A percentile compares a stretch with the other conserved stretches of the same genome.
Conservation (phyloP, 1,284 basidiomycete genomes). For the Rhodofomes roseus region DNA sequence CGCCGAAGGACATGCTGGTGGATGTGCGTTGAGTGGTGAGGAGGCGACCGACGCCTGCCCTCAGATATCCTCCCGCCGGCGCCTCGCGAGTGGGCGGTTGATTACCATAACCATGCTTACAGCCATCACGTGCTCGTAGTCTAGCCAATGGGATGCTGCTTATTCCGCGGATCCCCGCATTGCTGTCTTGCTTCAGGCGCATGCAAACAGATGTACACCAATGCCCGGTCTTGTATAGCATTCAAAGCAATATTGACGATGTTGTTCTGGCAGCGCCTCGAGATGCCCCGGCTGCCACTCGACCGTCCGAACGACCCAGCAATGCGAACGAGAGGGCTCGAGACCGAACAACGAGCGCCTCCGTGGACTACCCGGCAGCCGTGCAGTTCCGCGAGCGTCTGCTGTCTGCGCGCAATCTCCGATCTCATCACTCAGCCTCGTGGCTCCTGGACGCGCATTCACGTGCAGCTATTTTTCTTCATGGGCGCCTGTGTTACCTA, state of each 20-base stretch:
- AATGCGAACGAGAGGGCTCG: not conserved
- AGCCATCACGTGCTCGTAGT: not conserved
- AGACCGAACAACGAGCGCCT: not conserved
- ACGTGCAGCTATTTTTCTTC: not conserved
- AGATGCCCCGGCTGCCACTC: not conserved
- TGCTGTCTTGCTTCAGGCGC: not conserved
- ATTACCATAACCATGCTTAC: conserved; percentile 2
- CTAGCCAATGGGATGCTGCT: not conserved
- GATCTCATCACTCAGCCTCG: not conserved
- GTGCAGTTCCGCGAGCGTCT: not conserved
- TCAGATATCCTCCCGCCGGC: not conserved
- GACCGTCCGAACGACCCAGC: not conserved
- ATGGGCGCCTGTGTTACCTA: not conserved
- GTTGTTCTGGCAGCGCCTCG: not conserved
- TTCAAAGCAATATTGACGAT: no score
- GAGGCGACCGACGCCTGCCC: not conserved
- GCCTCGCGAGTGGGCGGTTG: not conserved
- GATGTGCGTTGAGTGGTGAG: not conserved
- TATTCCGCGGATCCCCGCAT: not conserved
- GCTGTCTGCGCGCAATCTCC: not conserved
- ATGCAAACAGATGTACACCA: not conserved
- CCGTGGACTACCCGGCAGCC: not conserved
- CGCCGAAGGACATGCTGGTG: conserved; percentile 44
- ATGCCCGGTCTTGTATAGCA: no score
- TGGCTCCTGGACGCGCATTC: not conserved